Base-by-base conservation (phyloP, 139 green algal genomes). In the Pleodorina starrii region DNA sequence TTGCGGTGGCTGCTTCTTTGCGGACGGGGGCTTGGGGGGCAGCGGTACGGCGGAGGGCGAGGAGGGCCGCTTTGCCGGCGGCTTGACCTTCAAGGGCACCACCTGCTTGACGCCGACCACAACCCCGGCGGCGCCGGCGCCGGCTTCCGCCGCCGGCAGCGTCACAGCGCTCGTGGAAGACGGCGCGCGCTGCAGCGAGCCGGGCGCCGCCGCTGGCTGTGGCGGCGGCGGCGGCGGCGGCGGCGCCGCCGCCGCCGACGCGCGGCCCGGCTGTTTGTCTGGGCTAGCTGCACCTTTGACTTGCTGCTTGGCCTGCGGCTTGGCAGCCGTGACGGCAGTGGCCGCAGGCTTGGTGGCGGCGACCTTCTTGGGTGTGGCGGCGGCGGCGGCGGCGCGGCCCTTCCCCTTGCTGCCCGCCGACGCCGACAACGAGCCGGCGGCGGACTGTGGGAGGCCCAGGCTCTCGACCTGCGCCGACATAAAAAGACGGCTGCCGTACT, bases 41-140 rank as follows among this genome's bases (percentile, higher is more conserved):
- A 29, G 63, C 29, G 71, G 14, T 12, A 38, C 29, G n/a, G 68
- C 29, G 9, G 12, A 10, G 21, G 57, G 63, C 29, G 63, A 73
- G 29, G 72, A 51, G 40, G 72, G 72, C 43, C 72, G 72, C 25
- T 80, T 80, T 14, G 72, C 23, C 16, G 72, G 72, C 27, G 72
- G 12, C 63, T 73, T 73, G 17, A 68, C 57, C 46, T 76, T 76
- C 16, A 44, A 12, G 16, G 69, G 5, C 36, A n/a, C n/a, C n/a
- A n/a, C n/a, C n/a, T n/a, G n/a, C n/a, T n/a, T n/a, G n/a, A n/a
- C n/a, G n/a, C n/a, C n/a, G n/a, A n/a, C n/a, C n/a, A n/a, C n/a
- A n/a, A n/a, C 72, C 10, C 42, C 23, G 72, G 32, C 42, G 38
- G 38, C 40, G 71, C 36, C 71, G 71, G 7, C 40, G 71, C 12